Percentiles rank a stretch among this genome's conserved stretches.
These are phyloP conservation scores for Vitis hybrid DNA, from an alignment of 177 flowering plant genomes.

Conservation along the genomic window DNA sequence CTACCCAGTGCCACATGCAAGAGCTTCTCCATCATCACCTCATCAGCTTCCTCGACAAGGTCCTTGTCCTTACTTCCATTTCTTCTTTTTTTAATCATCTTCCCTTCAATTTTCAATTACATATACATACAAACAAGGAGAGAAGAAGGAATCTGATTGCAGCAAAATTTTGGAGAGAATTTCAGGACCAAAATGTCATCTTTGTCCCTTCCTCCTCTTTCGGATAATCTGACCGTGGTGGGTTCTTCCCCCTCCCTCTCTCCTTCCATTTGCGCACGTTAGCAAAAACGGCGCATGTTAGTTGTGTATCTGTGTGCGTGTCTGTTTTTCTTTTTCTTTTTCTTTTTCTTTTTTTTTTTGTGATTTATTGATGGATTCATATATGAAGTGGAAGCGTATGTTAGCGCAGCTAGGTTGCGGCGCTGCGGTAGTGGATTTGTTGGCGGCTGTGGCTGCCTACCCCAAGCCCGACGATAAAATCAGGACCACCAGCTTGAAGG, in stretches of 20 bases:
- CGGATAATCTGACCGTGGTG: constrained; percentile 54
- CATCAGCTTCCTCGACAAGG: neutral
- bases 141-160: too few relatives aligned
- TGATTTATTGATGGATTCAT: neutral
- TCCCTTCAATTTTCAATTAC: too few relatives aligned
- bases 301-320: neutral
- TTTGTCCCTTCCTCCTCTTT: constrained; percentile 41
- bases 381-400: constrained; percentile 7
- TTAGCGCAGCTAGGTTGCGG: constrained; percentile 67
- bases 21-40: neutral
- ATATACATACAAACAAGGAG: too few relatives aligned
- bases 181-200: constrained; percentile 39
- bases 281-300: neutral
- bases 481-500: constrained; percentile 74
- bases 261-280: neutral
- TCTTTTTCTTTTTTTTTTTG: neutral
- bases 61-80: too few relatives aligned
- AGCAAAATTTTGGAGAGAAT: neutral
- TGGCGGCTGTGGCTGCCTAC: constrained; percentile 68
- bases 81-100: too few relatives aligned
- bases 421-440: constrained; percentile 45
- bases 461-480: constrained; percentile 89
- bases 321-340: neutral
- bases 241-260: constrained; percentile 13
- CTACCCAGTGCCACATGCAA: neutral